Evolutionary conservation across 1,284 basidiomycete genomes (phyloP), one percentile per base, ranked within the genome.

Genomic region (Apiotrichum domesticum): DNA sequence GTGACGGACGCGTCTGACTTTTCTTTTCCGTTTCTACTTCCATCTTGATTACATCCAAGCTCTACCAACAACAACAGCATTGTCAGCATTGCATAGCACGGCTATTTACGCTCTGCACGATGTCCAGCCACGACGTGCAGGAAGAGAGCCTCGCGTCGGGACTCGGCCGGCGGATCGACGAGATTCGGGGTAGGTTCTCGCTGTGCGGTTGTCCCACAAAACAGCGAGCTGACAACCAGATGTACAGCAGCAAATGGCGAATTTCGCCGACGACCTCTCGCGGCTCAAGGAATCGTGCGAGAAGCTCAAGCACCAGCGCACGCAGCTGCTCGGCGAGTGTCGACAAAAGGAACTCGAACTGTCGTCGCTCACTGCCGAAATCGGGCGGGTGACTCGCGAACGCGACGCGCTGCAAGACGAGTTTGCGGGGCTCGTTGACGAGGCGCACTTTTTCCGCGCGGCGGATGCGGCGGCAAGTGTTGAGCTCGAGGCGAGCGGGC

Each of bases 401-500:
- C 56, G 63, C 32, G 63, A 65, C 41, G n/a, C 53, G 3, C 39
- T 67, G 0, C 56, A 62, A 21, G 29, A 57, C 35, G 65, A 67
- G 45, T 47, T 54, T 29, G 48, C 51, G 3, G 52, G 45, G 3
- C 52, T 55, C 14, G n/a, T 48, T 9, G 63, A 63, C 14, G 57
- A 59, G 7, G 46, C 54, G 34, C 50, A 55, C 11, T 59, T 54
- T 35, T 61, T 54, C 44, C 54, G 45, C 1, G n/a, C 40, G 5
- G 55, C 46, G 3, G 56, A 52, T 6, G 55, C 50, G 8, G n/a
- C 34, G 1, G 35, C 51, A 8, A 29, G 39, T 14, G 54, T 32
- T 2, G 59, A 62, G 32, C 52, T 59, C 1, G 66, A 70, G 21
- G 55, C 52, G 9, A 44, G 57, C 7, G 71, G 71, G 1, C 62